Evolutionary conservation across 2,329 filamentous ascomycete species (phyloP), one percentile per base, ranked within the genome.

Genomic region (Colletotrichum trifolii): DNA sequence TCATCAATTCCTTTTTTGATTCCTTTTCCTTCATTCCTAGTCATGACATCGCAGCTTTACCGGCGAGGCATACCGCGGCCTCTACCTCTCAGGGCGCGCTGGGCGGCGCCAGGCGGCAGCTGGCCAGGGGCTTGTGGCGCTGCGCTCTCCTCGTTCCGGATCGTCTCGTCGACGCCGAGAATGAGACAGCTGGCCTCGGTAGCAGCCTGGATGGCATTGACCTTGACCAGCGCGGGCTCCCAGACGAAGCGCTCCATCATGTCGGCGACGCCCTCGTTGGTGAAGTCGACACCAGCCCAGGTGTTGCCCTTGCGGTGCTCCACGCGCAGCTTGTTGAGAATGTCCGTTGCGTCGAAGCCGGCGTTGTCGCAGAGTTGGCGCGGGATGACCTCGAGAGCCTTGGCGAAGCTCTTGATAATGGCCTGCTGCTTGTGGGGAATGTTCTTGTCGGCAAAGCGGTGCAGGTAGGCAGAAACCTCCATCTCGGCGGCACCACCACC

Each of bases 311-410:
- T 96, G 76, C 93, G 89, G 83, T 99, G 96, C 86, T 97, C 95
- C 65, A 98, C 96, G 60, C 96, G 92, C 70, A 99, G 86, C 75
- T 93, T 90, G 85, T 98, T 99, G 69, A 99, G 89, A 71, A 99
- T 97, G 75, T 99, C 96, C 55, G 96, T 99, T 34, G 96, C 94
- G 76, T 99, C 96, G 76, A 99, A 98, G 69, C 96, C 96, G 60
- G 96, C 96, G 75, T 99, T 99, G 83, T 99, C 96, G 83, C 96
- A 99, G 66, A 99, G 86, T 82, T 98, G 96, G 73, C 96, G 91
- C 25, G 96, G 96, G 72, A 99, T 96, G 66, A 98, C 91, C 82
- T 99, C 96, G 60, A 99, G 87, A 1, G 96, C 96, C 83, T 97
- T 97, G 72, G 96, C 96, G 72, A 98, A 98, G 6, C 93, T 92